Evolutionary conservation across 345 rosid species (phyloP), one percentile per base, ranked within the genome.

Genomic region (Streptanthus diversifolius): DNA sequence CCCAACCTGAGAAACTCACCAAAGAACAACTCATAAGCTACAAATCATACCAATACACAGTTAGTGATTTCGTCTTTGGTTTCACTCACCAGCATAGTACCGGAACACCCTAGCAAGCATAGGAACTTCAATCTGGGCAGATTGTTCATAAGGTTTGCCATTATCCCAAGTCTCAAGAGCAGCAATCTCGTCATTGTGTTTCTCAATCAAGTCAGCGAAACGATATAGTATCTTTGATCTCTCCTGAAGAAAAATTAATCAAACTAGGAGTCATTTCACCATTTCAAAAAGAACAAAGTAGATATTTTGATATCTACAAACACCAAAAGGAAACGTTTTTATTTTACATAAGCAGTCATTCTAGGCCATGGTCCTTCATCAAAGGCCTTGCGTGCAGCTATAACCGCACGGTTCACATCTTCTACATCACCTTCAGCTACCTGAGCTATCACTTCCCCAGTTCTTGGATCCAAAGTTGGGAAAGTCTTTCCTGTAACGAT

Each of bases 81-180:
- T 70, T 73, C 64, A 80, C 85, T 67, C 69, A 93, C 98, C 98
- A 55, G 84, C 98, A 82, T 91, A 91, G 83, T 93, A 93, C n/a
- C 98, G 86, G 47, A 93, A 30, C 5, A 86, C 12, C 19, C 97
- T 91, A 17, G 72, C 47, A 8, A 85, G 1, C 98, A 87, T 84
- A 12, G 98, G 96, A 13, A 91, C 22, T 85, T 93, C 98, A 39
- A 69, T 0, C 22, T 81, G 67, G 48, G 93, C 92, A 81, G 97
- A 64, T 68, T 91, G 97, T 55, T 85, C 95, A 63, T 62, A 93
- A 29, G 97, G 84, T 61, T 93, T 93, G 49, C 98, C 98, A 70
- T 79, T 89, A 71, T 93, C 96, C 98, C 95, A 93, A 45, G 90
- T 82, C 85, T 93, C 99, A 6, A 93, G 89, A 27, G 87, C 83